A percentile compares a stretch with the other conserved stretches of the same genome.
Evolutionary conservation across 2,329 filamentous ascomycete genomes (phyloP).

Genomic region (Coniochaeta sp.): DNA sequence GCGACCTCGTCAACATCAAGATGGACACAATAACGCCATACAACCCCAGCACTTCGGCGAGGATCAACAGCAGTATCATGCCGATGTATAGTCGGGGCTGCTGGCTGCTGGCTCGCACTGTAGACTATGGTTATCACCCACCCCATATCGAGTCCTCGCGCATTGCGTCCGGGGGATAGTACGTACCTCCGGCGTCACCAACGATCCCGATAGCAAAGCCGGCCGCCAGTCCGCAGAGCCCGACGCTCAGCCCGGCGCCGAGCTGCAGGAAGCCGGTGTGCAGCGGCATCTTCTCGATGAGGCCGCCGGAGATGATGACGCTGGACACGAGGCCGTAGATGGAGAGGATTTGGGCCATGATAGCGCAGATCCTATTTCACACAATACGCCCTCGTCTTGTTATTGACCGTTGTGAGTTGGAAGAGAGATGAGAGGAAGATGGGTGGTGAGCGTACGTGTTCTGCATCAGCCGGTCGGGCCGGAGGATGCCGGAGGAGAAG

Average conservation of each 20-base stretch:
- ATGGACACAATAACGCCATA: constrained; percentile 42
- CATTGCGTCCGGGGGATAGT: background rate
- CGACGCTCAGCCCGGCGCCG: constrained; percentile 74
- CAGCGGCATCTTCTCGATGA: constrained; percentile 63
- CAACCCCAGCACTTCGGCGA: constrained; percentile 88
- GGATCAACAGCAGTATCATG: constrained; percentile 99
- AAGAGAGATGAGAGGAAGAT: background rate
- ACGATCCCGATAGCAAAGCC: constrained; percentile 85
- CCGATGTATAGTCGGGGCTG: constrained; percentile 85
- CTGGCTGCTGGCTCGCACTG: constrained; percentile 74
- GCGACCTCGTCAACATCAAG: constrained; percentile 38
- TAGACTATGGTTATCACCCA: background rate
- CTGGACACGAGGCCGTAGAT: constrained; percentile 92
- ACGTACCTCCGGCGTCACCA: constrained; percentile 63
- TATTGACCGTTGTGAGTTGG: constrained; percentile 11
- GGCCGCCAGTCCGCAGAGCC: constrained; percentile 74
- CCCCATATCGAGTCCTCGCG: background rate
- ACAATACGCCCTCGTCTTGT: constrained; percentile 3
- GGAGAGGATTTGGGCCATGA: constrained; percentile 99
- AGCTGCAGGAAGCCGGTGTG: constrained; percentile 83
- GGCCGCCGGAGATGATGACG: constrained; percentile 74
- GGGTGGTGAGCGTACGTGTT: constrained; percentile 52
- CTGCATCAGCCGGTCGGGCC: constrained; percentile 98
- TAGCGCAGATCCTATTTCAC: constrained; percentile 66
- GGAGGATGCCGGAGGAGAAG: constrained; percentile 93